A percentile compares a stretch with the other conserved stretches of the same genome.
Evolutionary conservation across 805 yeast species (phyloP).

Genomic region (Wickerhamomyces bisporus): DNA sequence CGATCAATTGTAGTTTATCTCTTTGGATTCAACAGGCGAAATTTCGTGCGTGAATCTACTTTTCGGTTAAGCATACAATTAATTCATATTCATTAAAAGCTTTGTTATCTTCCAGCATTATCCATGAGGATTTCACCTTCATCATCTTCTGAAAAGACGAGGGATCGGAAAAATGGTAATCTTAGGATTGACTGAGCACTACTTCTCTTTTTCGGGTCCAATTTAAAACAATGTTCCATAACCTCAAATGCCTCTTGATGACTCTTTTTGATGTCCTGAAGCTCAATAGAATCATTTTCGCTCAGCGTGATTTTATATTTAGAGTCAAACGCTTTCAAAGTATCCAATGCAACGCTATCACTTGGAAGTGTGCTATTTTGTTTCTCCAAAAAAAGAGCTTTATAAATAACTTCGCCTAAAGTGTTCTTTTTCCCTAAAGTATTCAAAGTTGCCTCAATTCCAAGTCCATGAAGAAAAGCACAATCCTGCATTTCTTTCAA

Average conservation of each 20-base stretch:
- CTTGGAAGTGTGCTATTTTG: slow-evolving; percentile 59
- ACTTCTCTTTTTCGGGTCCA: slow-evolving; percentile 73
- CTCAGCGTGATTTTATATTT: slow-evolving; percentile 5
- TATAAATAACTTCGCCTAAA: slow-evolving; percentile 35
- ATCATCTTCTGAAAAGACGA: slow-evolving; percentile 2
- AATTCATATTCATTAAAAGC: too few species aligned
- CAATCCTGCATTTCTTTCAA: slow-evolving; percentile 62
- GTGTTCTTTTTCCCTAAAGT: slow-evolving; percentile 32
- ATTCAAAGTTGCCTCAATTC: slow-evolving; percentile 62
- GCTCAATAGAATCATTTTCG: slow-evolving; percentile 3
- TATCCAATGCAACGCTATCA: slow-evolving; percentile 68
- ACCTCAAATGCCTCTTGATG: slow-evolving; percentile 22
- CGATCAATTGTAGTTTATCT: too few species aligned
- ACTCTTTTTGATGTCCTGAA: slow-evolving; percentile 7
- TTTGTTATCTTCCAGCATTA: background rate
- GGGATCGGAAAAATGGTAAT: slow-evolving; percentile 18
- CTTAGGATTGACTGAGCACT: slow-evolving; percentile 72
- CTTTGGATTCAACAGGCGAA: too few species aligned
- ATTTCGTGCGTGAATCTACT: too few species aligned
- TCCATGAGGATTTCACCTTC: slow-evolving; percentile 10
- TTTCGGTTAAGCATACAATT: too few species aligned
- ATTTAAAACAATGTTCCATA: slow-evolving; percentile 51
- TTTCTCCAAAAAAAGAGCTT: slow-evolving; percentile 40
- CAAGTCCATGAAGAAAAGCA: slow-evolving; percentile 84
- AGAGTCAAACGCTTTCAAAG: slow-evolving; percentile 36